These are phyloP conservation scores for Camellia granthamiana DNA, from an alignment of 148 eudicot species.

Conservation along the genomic window DNA sequence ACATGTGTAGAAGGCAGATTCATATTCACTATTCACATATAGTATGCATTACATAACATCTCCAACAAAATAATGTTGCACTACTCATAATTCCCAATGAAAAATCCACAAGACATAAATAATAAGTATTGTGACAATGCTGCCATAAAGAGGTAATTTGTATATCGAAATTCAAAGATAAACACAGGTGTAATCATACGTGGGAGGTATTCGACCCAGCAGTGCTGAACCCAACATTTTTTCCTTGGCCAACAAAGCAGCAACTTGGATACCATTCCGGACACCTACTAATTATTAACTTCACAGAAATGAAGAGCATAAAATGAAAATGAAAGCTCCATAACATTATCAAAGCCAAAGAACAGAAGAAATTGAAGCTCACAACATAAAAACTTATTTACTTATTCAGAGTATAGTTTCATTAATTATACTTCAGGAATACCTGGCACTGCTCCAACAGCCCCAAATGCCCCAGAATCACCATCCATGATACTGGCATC, in stretches of 20 bases:
- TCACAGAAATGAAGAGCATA: slow-evolving; percentile 29
- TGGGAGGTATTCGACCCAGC: slow-evolving; percentile 90
- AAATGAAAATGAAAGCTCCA: slow-evolving; percentile 16
- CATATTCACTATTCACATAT: neutral
- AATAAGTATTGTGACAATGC: neutral
- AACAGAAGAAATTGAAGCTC: neutral
- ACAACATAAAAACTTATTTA: neutral
- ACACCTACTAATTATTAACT: slow-evolving; percentile 66
- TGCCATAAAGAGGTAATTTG: neutral
- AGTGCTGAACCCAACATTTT: slow-evolving; percentile 62
- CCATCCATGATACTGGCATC: slow-evolving; percentile 98
- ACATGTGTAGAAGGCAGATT: neutral
- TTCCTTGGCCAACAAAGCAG: slow-evolving; percentile 68
- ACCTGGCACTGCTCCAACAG: slow-evolving; percentile 99
- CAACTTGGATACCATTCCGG: slow-evolving; percentile 75
- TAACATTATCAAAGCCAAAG: neutral
- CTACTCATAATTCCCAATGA: neutral
- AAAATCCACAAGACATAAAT: neutral
- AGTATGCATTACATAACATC: neutral
- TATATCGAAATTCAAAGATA: neutral
- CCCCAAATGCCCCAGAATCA: slow-evolving; percentile 77
- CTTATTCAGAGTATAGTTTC: neutral
- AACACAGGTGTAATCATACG: slow-evolving; percentile 40
- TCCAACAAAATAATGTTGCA: neutral
- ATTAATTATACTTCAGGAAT: slow-evolving; percentile 19